Percentiles rank a stretch among this genome's conserved stretches.
Conservation (phyloP, 2,329 filamentous ascomycete species). For the Ascochyta lentis region DNA sequence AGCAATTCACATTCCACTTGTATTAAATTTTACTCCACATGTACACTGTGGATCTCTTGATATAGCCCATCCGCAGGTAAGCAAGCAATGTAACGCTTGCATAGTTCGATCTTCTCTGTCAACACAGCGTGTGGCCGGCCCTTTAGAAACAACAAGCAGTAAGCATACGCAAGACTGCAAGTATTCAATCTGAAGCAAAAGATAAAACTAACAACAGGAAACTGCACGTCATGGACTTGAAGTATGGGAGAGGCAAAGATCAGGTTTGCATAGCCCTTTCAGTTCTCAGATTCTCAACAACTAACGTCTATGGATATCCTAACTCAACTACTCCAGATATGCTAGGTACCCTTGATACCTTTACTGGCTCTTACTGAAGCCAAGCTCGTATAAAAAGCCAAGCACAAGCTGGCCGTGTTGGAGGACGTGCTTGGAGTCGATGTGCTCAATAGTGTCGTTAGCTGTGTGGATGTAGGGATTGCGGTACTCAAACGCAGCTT, state of each 20-base stretch:
- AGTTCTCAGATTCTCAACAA: neutral
- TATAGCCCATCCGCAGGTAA: too few relatives aligned
- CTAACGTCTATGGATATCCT: neutral
- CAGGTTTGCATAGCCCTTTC: neutral
- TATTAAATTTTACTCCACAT: too few relatives aligned
- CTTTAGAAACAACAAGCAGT: too few relatives aligned
- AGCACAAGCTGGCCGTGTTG: slow-evolving; percentile 85
- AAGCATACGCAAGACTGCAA: too few relatives aligned
- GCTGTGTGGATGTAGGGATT: slow-evolving; percentile 73
- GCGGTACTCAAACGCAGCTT: slow-evolving; percentile 68
- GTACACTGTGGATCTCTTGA: too few relatives aligned
- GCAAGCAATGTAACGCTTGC: too few relatives aligned
- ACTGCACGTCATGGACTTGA: too few relatives aligned
- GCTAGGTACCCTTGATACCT: neutral
- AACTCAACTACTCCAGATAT: neutral
- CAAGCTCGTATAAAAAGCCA: slow-evolving; percentile 79
- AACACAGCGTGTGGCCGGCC: too few relatives aligned
- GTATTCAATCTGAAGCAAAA: too few relatives aligned
- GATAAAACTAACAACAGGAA: too few relatives aligned
- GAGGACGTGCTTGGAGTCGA: slow-evolving; percentile 87
- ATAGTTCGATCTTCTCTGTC: too few relatives aligned
- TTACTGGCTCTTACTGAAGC: slow-evolving; percentile 19
- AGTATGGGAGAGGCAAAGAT: too few relatives aligned
- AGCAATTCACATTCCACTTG: neutral
- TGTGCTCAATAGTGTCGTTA: slow-evolving; percentile 71